Conservation (phyloP, 345 rosid species). For the Draba incana region DNA sequence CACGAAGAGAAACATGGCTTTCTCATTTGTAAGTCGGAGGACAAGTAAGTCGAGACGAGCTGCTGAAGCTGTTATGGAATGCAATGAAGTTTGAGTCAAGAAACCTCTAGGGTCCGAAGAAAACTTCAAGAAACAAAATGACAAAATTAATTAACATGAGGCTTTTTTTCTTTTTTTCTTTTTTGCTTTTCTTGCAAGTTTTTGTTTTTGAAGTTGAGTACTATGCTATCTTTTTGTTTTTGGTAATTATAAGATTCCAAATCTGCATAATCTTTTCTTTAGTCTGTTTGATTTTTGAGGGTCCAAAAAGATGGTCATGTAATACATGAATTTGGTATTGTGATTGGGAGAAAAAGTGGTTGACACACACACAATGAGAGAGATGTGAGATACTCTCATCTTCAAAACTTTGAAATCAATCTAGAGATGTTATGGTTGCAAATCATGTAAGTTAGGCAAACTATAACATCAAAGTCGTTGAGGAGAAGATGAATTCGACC, state of each 20-base stretch:
- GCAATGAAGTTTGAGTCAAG: conserved; percentile 46
- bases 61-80: conserved; percentile 78
- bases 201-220: conserved; percentile 1
- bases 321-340: conserved; percentile 6
- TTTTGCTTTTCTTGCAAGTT: conserved; percentile 23
- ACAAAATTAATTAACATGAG: not conserved
- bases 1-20: no score
- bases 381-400: conserved; percentile 13
- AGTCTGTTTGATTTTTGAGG: no score
- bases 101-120: not conserved
- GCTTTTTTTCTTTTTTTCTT: conserved; percentile 14
- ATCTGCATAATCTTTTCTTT: conserved; percentile 5
- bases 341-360: not conserved
- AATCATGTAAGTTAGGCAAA: no score
- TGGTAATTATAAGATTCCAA: conserved; percentile 22
- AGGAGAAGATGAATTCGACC: no score
- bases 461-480: no score
- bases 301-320: not conserved
- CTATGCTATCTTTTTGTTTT: conserved; percentile 2
- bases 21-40: conserved; percentile 68
- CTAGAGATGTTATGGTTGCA: conserved; percentile 10
- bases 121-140: conserved; percentile 18
- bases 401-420: not conserved
- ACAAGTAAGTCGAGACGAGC: conserved; percentile 80
- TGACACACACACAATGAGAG: not conserved